Evolutionary conservation across 2,329 filamentous ascomycete genomes (phyloP).

Genomic region (Diatrype stigma): DNA sequence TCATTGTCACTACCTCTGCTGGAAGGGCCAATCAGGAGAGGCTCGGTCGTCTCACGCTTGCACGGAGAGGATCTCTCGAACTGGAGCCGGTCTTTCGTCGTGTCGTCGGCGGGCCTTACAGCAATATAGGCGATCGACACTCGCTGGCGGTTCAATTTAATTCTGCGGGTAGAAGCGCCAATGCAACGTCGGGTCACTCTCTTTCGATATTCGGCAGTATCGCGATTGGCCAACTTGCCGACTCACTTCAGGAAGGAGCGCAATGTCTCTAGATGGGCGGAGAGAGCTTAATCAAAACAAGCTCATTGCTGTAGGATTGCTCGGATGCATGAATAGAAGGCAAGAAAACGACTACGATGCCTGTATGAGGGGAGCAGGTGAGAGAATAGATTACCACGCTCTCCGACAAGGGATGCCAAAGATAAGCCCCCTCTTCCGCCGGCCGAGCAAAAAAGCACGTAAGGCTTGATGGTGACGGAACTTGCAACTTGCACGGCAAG

Average conservation of each 20-base stretch:
- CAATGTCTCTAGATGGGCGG: neutral
- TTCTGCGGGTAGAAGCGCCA: neutral
- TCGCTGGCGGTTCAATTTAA: neutral
- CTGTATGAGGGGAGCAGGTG: neutral
- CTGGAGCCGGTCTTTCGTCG: neutral
- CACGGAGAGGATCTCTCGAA: slow-evolving; percentile 1
- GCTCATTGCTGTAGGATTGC: neutral
- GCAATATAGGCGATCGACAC: neutral
- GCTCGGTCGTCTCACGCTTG: slow-evolving; percentile 2
- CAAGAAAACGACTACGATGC: neutral
- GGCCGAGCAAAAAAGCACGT: neutral
- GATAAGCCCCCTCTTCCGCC: no score
- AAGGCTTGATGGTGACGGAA: neutral
- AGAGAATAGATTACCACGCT: neutral
- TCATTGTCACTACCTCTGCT: slow-evolving; percentile 11
- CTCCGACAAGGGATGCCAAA: no score
- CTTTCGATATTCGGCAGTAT: neutral
- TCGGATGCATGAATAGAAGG: neutral
- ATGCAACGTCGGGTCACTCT: neutral
- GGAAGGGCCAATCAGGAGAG: neutral
- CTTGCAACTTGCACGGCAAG: no score
- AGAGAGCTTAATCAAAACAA: neutral
- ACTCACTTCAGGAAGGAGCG: neutral
- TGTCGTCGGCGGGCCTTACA: neutral
- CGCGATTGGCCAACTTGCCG: neutral